phyloP scores from a whole-genome alignment of 305 asterid genomes.

The Fraxinus xanthoxyloides region DNA sequence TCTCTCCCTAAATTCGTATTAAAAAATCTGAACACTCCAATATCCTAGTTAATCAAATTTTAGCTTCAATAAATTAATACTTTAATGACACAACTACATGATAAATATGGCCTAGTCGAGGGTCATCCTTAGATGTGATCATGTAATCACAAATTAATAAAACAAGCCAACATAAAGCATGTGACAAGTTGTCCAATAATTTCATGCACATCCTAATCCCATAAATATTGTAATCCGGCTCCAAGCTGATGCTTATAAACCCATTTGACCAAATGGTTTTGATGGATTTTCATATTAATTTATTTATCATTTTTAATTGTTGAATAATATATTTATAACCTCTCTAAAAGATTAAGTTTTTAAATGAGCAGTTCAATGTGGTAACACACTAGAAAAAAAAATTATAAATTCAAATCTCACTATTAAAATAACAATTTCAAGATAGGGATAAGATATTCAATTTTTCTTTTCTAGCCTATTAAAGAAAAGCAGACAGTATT shows the following conservation, averaged over 20 bases:
- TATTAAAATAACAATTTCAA: not conserved
- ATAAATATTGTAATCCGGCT: too few species aligned
- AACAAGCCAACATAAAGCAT: not conserved
- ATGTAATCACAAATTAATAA: not conserved
- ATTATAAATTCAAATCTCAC: not conserved
- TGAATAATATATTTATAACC: too few species aligned
- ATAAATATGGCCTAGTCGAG: not conserved
- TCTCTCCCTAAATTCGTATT: too few species aligned
- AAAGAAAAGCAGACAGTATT: not conserved
- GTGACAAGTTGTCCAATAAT: not conserved
- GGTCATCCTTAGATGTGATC: not conserved
- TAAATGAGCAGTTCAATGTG: not conserved
- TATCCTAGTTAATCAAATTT: too few species aligned
- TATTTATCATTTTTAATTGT: not conserved
- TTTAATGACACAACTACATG: not conserved
- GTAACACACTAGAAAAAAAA: not conserved
- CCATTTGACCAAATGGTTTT: too few species aligned
- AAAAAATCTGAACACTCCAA: too few species aligned
- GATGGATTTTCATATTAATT: too few species aligned
- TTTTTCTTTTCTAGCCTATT: not conserved
- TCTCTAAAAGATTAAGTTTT: not conserved
- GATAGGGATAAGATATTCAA: not conserved
- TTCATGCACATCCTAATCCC: too few species aligned
- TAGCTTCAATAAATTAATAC: too few species aligned
- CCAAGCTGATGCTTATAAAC: too few species aligned